Conservation (phyloP, 257 asterid species). For the Linaria vulgaris region DNA sequence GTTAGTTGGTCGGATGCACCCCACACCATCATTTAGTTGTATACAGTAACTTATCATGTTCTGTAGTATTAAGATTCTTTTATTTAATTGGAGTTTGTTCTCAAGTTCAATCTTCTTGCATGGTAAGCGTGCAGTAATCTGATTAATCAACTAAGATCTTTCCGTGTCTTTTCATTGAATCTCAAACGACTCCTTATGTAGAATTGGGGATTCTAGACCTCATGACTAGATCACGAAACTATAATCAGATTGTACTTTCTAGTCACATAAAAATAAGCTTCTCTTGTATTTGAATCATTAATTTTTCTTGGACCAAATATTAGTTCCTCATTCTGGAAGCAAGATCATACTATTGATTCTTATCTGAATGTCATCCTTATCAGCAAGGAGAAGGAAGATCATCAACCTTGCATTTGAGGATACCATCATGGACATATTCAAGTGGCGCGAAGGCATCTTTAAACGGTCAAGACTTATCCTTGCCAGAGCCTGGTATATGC, state of each 20-base stretch:
- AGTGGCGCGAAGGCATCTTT: conserved; percentile 49
- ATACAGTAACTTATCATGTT: too few species aligned
- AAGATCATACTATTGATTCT: background rate
- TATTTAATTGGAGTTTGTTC: background rate
- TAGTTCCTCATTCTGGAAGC: background rate
- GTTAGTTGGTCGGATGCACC: too few species aligned
- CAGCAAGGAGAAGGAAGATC: conserved; percentile 40
- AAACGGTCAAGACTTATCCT: conserved; percentile 47
- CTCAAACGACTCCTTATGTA: too few species aligned
- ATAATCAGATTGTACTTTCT: background rate
- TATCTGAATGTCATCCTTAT: conserved; percentile 22
- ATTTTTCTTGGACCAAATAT: background rate
- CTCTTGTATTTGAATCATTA: background rate
- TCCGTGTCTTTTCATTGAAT: too few species aligned
- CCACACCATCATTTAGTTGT: too few species aligned
- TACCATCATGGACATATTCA: conserved; percentile 65
- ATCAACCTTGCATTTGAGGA: conserved; percentile 62
- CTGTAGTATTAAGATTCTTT: background rate
- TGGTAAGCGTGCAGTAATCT: background rate
- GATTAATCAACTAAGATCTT: background rate
- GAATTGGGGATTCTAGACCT: background rate
- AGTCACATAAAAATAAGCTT: background rate
- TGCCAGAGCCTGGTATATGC: conserved; percentile 59
- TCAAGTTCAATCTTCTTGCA: background rate
- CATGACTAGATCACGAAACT: background rate